Percentiles rank a stretch among this genome's conserved stretches.
Evolutionary conservation across 371 early-diverging fungal species (phyloP).

Genomic region (Cladochytrium tenue): DNA sequence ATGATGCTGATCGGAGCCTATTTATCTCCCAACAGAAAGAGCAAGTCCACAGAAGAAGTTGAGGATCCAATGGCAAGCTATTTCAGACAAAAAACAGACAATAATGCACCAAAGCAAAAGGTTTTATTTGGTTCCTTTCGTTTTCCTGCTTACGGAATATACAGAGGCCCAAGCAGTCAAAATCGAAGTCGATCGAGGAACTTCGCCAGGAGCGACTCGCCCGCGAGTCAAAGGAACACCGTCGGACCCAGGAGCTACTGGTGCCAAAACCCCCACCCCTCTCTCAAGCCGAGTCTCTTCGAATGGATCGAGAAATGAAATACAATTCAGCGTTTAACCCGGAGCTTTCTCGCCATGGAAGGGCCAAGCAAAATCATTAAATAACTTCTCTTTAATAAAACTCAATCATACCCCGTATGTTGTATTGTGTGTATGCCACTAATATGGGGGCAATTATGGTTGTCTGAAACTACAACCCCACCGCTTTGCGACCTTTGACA

Average conservation of each 20-base stretch:
- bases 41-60: not conserved
- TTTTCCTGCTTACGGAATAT: not conserved
- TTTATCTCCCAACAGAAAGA: constrained; percentile 15
- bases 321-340: not conserved
- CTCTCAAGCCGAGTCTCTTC: not conserved
- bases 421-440: too few species aligned
- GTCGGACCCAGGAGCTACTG: constrained; percentile 16
- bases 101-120: not conserved
- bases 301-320: not conserved
- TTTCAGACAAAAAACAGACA: constrained; percentile 7
- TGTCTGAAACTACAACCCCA: too few species aligned
- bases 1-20: not conserved
- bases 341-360: not conserved
- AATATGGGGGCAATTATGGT: too few species aligned
- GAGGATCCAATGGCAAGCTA: not conserved
- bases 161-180: not conserved
- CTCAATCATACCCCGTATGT: too few species aligned
- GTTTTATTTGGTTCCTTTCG: not conserved
- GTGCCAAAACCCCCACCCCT: not conserved
- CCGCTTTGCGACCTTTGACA: too few species aligned
- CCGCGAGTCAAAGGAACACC: constrained; percentile 30
- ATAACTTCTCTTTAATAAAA: too few species aligned
- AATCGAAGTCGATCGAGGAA: constrained; percentile 22
- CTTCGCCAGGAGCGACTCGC: constrained; percentile 31
- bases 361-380: too few species aligned